Evolutionary conservation across 192 early-diverging fungal genomes (phyloP).

Genomic region (Backusella sp.): DNA sequence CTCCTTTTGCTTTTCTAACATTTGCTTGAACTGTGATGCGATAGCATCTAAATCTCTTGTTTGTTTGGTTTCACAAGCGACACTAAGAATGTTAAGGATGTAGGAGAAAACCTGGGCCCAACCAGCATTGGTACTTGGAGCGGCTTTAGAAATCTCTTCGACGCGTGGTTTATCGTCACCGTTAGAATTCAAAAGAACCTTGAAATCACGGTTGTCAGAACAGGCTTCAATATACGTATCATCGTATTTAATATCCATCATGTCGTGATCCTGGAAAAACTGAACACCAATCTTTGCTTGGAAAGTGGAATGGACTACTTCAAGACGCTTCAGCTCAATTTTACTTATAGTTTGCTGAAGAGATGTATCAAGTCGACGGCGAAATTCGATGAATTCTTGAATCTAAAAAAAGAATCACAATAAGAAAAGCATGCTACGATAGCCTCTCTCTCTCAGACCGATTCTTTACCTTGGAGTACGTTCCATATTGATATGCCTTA

Average conservation of each 20-base stretch:
- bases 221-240: slow-evolving; percentile 41
- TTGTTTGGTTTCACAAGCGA: slow-evolving; percentile 24
- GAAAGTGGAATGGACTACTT: slow-evolving; percentile 51
- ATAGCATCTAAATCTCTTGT: slow-evolving; percentile 5
- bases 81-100: slow-evolving; percentile 36
- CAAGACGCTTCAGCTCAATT: slow-evolving; percentile 64
- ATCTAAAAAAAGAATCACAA: slow-evolving; percentile 50
- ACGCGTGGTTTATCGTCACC: slow-evolving; percentile 28
- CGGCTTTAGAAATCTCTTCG: slow-evolving; percentile 41
- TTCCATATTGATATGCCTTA: slow-evolving; percentile 78
- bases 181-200: slow-evolving; percentile 60
- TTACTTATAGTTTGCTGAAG: slow-evolving; percentile 70
- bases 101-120: slow-evolving; percentile 16
- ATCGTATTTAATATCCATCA: slow-evolving; percentile 53
- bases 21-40: slow-evolving; percentile 9
- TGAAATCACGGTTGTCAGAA: slow-evolving; percentile 74
- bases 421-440: slow-evolving; percentile 43
- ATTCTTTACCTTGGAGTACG: slow-evolving; percentile 75
- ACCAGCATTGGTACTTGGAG: slow-evolving; percentile 36
- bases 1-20: neutral
- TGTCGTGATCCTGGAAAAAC: slow-evolving; percentile 56
- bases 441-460: neutral
- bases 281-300: slow-evolving; percentile 46
- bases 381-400: slow-evolving; percentile 85
- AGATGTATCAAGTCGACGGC: slow-evolving; percentile 66